phyloP scores from a whole-genome alignment of 148 eudicot genomes.

The Vaccinium vitisidaea region DNA sequence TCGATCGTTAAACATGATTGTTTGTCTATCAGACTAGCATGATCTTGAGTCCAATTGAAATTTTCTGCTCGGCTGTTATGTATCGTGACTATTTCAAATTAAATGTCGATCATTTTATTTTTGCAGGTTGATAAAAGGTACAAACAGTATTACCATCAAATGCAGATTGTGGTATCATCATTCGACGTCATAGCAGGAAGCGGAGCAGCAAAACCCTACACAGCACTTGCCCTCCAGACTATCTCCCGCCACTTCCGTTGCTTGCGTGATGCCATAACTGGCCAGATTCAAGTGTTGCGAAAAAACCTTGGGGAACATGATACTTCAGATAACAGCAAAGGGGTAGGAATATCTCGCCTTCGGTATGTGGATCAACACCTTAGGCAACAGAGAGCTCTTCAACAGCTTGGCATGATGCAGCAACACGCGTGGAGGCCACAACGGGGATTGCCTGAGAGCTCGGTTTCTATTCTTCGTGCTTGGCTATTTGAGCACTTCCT shows the following conservation, averaged over 20 bases:
- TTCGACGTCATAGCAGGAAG: slow-evolving; percentile 38
- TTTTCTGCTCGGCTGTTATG: neutral
- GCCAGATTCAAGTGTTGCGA: slow-evolving; percentile 23
- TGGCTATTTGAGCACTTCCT: slow-evolving; percentile 86
- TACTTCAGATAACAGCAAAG: slow-evolving; percentile 11
- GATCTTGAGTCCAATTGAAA: neutral
- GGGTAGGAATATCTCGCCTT: slow-evolving; percentile 30
- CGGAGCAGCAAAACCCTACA: slow-evolving; percentile 39
- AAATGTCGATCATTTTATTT: neutral
- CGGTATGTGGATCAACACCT: slow-evolving; percentile 29
- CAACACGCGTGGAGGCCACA: slow-evolving; percentile 78
- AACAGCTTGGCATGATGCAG: slow-evolving; percentile 48
- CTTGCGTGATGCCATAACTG: slow-evolving; percentile 36
- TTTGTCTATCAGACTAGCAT: neutral
- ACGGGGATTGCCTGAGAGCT: slow-evolving; percentile 70
- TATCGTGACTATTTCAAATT: neutral
- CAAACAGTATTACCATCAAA: slow-evolving; percentile 47
- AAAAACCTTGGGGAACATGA: slow-evolving; percentile 26
- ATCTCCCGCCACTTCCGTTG: slow-evolving; percentile 46
- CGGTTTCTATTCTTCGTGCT: slow-evolving; percentile 65
- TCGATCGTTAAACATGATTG: neutral
- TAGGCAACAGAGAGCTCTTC: slow-evolving; percentile 31
- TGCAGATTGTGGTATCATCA: slow-evolving; percentile 38
- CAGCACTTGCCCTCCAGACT: slow-evolving; percentile 38
- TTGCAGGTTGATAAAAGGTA: slow-evolving; percentile 43